Percentiles rank a stretch among this genome's conserved stretches.
phyloP scores from a whole-genome alignment of 192 early-diverging fungal species.

The Mortierella claussenii region DNA sequence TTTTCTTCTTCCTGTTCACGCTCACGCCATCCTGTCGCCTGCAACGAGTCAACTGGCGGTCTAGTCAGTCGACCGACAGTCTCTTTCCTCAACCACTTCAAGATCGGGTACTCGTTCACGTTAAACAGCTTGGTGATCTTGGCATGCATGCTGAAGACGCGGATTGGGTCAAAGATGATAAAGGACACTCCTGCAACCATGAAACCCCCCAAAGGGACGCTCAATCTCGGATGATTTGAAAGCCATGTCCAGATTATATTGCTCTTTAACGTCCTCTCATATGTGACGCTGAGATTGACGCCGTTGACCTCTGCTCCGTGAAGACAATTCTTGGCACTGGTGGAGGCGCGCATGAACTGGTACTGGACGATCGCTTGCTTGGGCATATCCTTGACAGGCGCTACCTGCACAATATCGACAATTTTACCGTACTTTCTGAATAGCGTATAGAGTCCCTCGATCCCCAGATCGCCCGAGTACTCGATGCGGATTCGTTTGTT shows the following conservation, averaged over 20 bases:
- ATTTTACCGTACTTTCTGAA: constrained; percentile 88
- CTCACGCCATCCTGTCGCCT: constrained; percentile 64
- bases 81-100: constrained; percentile 68
- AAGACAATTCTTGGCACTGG: constrained; percentile 92
- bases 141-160: constrained; percentile 89
- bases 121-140: constrained; percentile 86
- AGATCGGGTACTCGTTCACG: constrained; percentile 68
- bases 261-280: constrained; percentile 66
- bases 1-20: constrained; percentile 65
- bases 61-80: constrained; percentile 58
- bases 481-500: constrained; percentile 44
- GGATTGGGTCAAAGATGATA: constrained; percentile 91
- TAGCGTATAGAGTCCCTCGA: constrained; percentile 74
- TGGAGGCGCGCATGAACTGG: constrained; percentile 80
- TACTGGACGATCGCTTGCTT: constrained; percentile 86
- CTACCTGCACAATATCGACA: constrained; percentile 74
- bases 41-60: constrained; percentile 24
- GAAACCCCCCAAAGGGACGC: constrained; percentile 81
- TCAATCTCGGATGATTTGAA: constrained; percentile 79
- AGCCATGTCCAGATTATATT: constrained; percentile 74
- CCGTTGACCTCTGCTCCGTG: constrained; percentile 81
- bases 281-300: constrained; percentile 71
- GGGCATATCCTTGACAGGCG: constrained; percentile 78
- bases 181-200: constrained; percentile 82
- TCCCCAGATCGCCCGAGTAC: constrained; percentile 26